Evolutionary conservation across 164 flowering plant genomes (phyloP).

Genomic region (Aristolochia fimbriata): DNA sequence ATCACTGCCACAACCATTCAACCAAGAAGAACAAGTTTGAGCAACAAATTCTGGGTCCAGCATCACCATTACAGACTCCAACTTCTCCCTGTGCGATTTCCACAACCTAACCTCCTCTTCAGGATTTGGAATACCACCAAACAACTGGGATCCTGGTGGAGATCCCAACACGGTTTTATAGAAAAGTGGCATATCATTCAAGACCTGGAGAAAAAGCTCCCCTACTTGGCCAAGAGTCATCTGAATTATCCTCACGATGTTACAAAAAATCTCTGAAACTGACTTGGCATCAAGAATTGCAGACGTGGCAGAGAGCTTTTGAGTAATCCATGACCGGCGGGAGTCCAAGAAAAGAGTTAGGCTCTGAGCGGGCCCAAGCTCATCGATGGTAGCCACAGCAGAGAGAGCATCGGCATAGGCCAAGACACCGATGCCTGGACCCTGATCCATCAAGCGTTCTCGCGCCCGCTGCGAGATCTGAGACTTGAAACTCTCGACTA

Average conservation of each 20-base stretch:
- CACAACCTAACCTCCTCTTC: conserved; percentile 89
- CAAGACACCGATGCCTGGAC: conserved; percentile 19
- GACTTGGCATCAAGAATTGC: conserved; percentile 9
- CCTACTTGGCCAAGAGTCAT: conserved; percentile 77
- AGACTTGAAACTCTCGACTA: conserved; percentile 77
- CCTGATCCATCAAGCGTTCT: conserved; percentile 62
- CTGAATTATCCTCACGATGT: conserved; percentile 62
- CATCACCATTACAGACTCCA: conserved; percentile 56
- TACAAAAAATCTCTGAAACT: conserved; percentile 57
- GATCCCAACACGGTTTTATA: conserved; percentile 68
- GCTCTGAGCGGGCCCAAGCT: conserved; percentile 51
- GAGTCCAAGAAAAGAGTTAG: conserved; percentile 64
- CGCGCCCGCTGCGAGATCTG: conserved; percentile 86
- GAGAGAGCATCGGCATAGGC: conserved; percentile 86
- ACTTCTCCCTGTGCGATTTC: conserved; percentile 61
- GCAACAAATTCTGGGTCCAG: conserved; percentile 56
- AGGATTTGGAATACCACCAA: conserved; percentile 87
- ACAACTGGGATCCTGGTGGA: conserved; percentile 88
- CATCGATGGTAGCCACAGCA: conserved; percentile 75
- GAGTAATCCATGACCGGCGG: conserved; percentile 61
- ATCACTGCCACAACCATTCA: conserved; percentile 61
- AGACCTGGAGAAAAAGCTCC: conserved; percentile 69
- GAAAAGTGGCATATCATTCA: conserved; percentile 88
- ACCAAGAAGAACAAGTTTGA: conserved; percentile 59
- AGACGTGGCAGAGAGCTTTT: conserved; percentile 24